These are phyloP conservation scores for Penicillium sclerotigenum DNA, from an alignment of 2,329 filamentous ascomycete genomes.

Conservation along the genomic window DNA sequence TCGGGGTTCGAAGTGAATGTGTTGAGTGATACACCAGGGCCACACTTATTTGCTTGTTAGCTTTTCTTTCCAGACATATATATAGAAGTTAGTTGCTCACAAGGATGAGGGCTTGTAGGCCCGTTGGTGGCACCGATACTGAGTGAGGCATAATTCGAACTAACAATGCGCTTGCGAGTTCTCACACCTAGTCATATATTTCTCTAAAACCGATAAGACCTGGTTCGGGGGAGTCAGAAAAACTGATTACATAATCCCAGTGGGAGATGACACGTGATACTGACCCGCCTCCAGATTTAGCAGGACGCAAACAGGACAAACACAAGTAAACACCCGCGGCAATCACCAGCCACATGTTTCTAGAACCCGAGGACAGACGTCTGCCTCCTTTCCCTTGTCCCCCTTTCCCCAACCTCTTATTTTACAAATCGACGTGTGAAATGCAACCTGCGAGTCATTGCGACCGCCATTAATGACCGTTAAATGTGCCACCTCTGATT, in stretches of 20 bases:
- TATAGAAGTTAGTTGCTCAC: conserved; percentile 25
- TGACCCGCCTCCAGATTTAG: conserved; percentile 26
- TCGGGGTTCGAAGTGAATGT: conserved; percentile 51
- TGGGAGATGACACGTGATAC: neutral
- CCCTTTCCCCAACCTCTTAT: conserved; percentile 20
- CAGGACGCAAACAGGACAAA: conserved; percentile 31
- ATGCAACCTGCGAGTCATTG: conserved; percentile 32
- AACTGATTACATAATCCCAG: neutral
- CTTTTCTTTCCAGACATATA: neutral
- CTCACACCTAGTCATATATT: conserved; percentile 1
- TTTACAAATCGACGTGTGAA: conserved; percentile 22
- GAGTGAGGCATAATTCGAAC: conserved; percentile 30
- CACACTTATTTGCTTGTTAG: conserved; percentile 11
- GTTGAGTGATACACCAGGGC: conserved; percentile 48
- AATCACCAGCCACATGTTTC: conserved; percentile 44
- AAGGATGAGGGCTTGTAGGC: conserved; percentile 50
- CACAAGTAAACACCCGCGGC: conserved; percentile 29
- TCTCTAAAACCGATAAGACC: conserved; percentile 1
- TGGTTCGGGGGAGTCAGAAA: conserved; percentile 3
- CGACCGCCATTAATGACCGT: conserved; percentile 21
- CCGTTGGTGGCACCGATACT: conserved; percentile 54
- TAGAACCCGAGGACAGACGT: conserved; percentile 33
- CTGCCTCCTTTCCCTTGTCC: conserved; percentile 15
- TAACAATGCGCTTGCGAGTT: neutral
- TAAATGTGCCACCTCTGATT: conserved; percentile 30